These are phyloP conservation scores for Detonula confervacea DNA, from an alignment of 352 stramenopile species.

Conservation along the genomic window DNA sequence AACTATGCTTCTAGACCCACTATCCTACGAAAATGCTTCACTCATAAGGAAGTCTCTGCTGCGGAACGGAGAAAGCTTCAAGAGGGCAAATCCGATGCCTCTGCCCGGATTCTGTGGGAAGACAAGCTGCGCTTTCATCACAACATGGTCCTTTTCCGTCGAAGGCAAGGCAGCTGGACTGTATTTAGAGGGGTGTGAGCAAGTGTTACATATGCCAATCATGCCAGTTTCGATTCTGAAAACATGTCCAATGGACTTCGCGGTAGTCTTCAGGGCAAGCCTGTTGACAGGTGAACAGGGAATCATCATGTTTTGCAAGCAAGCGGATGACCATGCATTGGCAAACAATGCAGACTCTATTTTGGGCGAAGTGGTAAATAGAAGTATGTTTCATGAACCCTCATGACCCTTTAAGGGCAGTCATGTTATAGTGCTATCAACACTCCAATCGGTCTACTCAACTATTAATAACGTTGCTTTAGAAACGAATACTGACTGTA, in stretches of 20 bases:
- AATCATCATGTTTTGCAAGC: constrained; percentile 16
- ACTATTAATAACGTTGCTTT: too few species aligned
- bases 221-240: constrained; percentile 11
- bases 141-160: not conserved
- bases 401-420: not conserved
- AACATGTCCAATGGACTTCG: constrained; percentile 12
- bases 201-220: constrained; percentile 1
- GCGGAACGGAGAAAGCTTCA: not conserved
- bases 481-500: too few species aligned
- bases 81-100: not conserved
- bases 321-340: not conserved
- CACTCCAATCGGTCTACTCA: too few species aligned
- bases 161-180: not conserved
- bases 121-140: not conserved
- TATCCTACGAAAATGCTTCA: constrained; percentile 2
- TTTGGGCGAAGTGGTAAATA: not conserved
- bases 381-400: constrained; percentile 4
- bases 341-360: not conserved
- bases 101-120: not conserved
- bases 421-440: too few species aligned
- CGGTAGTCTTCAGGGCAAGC: constrained; percentile 7
- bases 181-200: not conserved
- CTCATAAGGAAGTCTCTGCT: not conserved
- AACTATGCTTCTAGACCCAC: not conserved
- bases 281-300: not conserved